phyloP scores from a whole-genome alignment of 148 eudicot species.

The Mesembryanthemum crystallinum region DNA sequence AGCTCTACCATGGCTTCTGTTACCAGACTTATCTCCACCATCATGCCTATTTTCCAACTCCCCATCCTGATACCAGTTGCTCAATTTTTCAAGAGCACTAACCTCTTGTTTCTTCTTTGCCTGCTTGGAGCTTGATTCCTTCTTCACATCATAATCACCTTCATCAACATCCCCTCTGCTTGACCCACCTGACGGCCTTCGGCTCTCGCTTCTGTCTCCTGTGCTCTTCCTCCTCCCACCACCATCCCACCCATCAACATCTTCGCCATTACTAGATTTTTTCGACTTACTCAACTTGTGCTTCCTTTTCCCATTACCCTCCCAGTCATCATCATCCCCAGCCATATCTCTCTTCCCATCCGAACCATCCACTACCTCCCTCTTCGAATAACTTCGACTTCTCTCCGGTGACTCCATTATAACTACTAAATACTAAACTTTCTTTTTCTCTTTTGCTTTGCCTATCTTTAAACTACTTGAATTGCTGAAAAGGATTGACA shows the following conservation, averaged over 20 bases:
- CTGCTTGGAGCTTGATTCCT: slow-evolving; percentile 53
- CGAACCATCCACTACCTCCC: slow-evolving; percentile 40
- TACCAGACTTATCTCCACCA: slow-evolving; percentile 47
- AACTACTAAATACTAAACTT: slow-evolving; percentile 1
- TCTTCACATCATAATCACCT: slow-evolving; percentile 51
- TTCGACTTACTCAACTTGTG: slow-evolving; percentile 55
- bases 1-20: slow-evolving; percentile 40
- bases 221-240: slow-evolving; percentile 52
- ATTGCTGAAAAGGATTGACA: not conserved
- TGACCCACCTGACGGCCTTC: slow-evolving; percentile 52
- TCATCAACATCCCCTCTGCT: slow-evolving; percentile 61
- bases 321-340: slow-evolving; percentile 51
- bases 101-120: slow-evolving; percentile 57
- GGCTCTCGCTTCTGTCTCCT: slow-evolving; percentile 57
- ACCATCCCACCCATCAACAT: slow-evolving; percentile 50
- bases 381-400: slow-evolving; percentile 28
- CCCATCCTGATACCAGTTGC: slow-evolving; percentile 84
- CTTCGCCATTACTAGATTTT: slow-evolving; percentile 54
- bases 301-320: slow-evolving; percentile 57
- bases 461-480: not conserved
- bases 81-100: slow-evolving; percentile 69
- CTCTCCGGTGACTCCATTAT: slow-evolving; percentile 56
- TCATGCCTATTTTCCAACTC: slow-evolving; percentile 58
- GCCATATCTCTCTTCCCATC: slow-evolving; percentile 41
- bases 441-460: not conserved